These are phyloP conservation scores for Chenopodium suecicum DNA, from an alignment of 148 eudicot genomes.

Conservation along the genomic window DNA sequence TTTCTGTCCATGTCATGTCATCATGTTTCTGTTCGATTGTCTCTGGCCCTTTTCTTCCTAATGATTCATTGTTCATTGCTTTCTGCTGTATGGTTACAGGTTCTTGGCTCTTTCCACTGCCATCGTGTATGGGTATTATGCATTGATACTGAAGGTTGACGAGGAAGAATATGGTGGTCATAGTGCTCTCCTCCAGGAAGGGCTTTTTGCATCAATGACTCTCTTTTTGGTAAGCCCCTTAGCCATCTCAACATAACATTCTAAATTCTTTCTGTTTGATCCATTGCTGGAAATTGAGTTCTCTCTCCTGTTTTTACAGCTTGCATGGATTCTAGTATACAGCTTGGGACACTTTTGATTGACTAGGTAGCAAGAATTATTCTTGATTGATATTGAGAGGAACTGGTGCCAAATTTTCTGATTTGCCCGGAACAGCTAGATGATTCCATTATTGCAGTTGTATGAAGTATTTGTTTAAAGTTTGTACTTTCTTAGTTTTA, in stretches of 20 bases:
- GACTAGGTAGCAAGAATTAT: slow-evolving; percentile 18
- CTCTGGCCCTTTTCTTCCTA: background rate
- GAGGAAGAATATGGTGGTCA: slow-evolving; percentile 98
- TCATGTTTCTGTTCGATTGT: background rate
- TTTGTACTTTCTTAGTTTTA: slow-evolving; percentile 19
- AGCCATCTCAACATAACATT: slow-evolving; percentile 3
- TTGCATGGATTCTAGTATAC: slow-evolving; percentile 89
- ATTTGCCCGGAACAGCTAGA: slow-evolving; percentile 20
- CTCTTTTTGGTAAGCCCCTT: slow-evolving; percentile 75
- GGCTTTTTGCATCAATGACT: slow-evolving; percentile 86
- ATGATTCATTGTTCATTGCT: background rate
- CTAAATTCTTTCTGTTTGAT: background rate
- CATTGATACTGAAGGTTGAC: slow-evolving; percentile 72
- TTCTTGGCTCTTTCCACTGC: slow-evolving; percentile 73
- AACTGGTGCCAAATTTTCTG: slow-evolving; percentile 6
- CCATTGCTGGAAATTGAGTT: background rate
- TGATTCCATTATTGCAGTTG: slow-evolving; percentile 12
- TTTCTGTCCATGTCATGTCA: background rate
- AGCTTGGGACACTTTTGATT: slow-evolving; percentile 88
- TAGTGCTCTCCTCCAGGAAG: slow-evolving; percentile 95
- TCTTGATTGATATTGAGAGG: slow-evolving; percentile 14
- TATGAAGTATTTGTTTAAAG: slow-evolving; percentile 11
- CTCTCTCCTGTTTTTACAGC: slow-evolving; percentile 40
- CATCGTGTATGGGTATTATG: slow-evolving; percentile 83
- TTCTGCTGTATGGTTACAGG: slow-evolving; percentile 37